A percentile compares a stretch with the other conserved stretches of the same genome.
Conservation (phyloP, 768 basidiomycete species). For the Naganishia onofrii region DNA sequence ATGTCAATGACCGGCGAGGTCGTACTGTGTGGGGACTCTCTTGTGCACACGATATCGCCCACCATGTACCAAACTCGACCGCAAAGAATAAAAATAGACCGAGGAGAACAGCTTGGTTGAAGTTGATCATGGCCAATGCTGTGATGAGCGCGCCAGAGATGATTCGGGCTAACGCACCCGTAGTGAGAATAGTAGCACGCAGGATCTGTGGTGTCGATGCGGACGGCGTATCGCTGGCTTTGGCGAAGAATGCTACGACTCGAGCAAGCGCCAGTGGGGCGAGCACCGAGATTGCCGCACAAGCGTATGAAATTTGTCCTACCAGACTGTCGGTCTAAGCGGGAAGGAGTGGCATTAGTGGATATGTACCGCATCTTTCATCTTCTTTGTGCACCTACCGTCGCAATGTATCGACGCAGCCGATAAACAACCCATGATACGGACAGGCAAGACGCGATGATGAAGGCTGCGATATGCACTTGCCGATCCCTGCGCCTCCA, state of each 20-base stretch:
- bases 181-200: conserved; percentile 54
- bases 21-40: not conserved
- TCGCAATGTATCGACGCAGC: not conserved
- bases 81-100: conserved; percentile 58
- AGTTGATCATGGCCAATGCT: conserved; percentile 83
- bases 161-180: conserved; percentile 76
- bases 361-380: not conserved
- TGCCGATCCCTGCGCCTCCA: conserved; percentile 27
- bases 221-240: conserved; percentile 2
- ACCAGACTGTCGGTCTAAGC: not conserved
- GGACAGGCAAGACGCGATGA: conserved; percentile 19
- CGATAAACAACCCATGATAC: conserved; percentile 27
- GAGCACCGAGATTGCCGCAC: not conserved
- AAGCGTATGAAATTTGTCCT: not conserved
- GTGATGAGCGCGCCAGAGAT: conserved; percentile 81
- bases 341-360: not conserved
- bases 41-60: not conserved
- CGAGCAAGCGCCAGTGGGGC: conserved; percentile 5
- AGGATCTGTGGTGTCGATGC: not conserved
- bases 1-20: not conserved
- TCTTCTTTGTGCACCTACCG: not conserved
- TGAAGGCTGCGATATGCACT: not conserved
- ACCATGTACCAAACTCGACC: conserved; percentile 8
- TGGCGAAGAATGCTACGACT: conserved; percentile 31
- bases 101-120: conserved; percentile 76